These are phyloP conservation scores for Venustampulla echinocandica DNA, from an alignment of 495 filamentous ascomycete species.

Conservation along the genomic window DNA sequence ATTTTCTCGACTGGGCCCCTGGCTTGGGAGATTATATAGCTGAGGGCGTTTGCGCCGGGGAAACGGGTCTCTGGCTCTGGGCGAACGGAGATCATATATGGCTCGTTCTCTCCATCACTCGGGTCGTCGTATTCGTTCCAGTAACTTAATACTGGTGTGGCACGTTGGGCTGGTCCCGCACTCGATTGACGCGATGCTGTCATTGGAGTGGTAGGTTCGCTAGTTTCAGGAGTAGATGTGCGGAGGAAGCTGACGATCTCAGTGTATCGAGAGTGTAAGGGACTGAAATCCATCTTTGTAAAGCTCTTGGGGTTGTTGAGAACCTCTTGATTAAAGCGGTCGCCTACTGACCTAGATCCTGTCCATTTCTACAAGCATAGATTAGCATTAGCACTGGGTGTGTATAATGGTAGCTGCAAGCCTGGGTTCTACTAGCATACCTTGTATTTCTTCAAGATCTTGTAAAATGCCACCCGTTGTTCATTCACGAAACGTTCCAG, in stretches of 20 bases:
- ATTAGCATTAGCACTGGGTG: too few species aligned
- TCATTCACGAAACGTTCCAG: conserved; percentile 54
- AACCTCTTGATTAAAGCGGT: conserved; percentile 49
- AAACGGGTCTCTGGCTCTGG: conserved; percentile 39
- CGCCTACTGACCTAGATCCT: conserved; percentile 46
- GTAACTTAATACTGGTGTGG: conserved; percentile 29
- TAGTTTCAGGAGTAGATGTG: conserved; percentile 14
- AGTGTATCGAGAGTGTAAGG: conserved; percentile 46
- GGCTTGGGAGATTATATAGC: conserved; percentile 27
- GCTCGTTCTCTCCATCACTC: conserved; percentile 41
- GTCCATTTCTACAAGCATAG: conserved; percentile 54
- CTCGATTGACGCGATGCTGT: conserved; percentile 19
- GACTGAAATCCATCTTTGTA: conserved; percentile 45
- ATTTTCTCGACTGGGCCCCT: conserved; percentile 36
- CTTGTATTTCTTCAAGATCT: conserved; percentile 69
- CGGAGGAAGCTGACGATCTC: conserved; percentile 45
- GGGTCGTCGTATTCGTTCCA: conserved; percentile 63
- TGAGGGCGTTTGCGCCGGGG: conserved; percentile 38
- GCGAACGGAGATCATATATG: conserved; percentile 49
- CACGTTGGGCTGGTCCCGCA: not conserved
- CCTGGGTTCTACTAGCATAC: conserved; percentile 11
- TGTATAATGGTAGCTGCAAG: not conserved
- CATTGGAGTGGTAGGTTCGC: conserved; percentile 9
- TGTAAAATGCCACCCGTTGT: conserved; percentile 58
- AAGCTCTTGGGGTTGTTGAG: conserved; percentile 53